These are phyloP conservation scores for Tricholoma terreum DNA, from an alignment of 768 basidiomycete genomes.

Conservation along the genomic window DNA sequence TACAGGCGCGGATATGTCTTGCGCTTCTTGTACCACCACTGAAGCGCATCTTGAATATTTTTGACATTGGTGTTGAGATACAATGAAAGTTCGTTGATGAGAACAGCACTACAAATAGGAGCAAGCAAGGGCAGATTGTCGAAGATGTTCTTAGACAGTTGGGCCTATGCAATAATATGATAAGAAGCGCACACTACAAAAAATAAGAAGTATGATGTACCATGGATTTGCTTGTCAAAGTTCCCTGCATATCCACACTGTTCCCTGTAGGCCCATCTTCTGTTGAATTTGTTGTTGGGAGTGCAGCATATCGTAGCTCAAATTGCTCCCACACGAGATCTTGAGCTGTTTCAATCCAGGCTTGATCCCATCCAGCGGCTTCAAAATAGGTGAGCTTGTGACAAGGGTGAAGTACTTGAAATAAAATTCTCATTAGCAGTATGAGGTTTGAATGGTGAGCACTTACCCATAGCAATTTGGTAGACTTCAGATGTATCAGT, in stretches of 20 bases:
- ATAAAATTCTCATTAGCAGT: neutral
- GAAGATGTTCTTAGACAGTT: neutral
- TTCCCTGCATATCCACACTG: no score
- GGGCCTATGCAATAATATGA: no score
- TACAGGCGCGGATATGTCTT: conserved; percentile 17
- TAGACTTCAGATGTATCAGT: conserved; percentile 32
- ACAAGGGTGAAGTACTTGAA: conserved; percentile 27
- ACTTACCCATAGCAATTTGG: conserved; percentile 36
- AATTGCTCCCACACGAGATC: no score
- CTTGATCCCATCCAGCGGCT: no score
- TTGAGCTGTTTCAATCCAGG: no score
- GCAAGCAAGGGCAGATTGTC: conserved; percentile 18
- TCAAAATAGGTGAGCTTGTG: conserved; percentile 22
- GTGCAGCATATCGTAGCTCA: no score
- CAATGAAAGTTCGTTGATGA: conserved; percentile 15
- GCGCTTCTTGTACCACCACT: conserved; percentile 19
- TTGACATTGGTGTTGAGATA: conserved; percentile 22
- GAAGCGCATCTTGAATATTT: conserved; percentile 13
- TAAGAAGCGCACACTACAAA: neutral
- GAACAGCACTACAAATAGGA: neutral
- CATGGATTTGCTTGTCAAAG: no score
- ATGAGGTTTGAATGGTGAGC: conserved; percentile 14
- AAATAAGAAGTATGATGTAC: no score
- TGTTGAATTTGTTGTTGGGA: neutral
- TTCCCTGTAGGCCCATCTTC: no score